These are phyloP conservation scores for Mangifera indica DNA, from an alignment of 345 rosid genomes.

Conservation along the genomic window DNA sequence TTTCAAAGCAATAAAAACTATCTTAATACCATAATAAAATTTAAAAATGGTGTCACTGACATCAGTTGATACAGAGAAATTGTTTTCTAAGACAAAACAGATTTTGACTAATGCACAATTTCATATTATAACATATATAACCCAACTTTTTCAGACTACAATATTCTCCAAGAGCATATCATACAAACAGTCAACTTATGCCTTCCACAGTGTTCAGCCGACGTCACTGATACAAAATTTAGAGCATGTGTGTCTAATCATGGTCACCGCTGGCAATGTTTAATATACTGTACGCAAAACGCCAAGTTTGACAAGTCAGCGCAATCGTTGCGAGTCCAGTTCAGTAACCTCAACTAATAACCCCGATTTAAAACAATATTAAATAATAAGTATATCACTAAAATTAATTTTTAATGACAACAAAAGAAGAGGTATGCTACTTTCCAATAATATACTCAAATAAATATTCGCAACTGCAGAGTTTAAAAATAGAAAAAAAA, in stretches of 20 bases:
- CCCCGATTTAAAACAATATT: not conserved
- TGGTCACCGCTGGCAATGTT: not conserved
- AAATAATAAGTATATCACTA: not conserved
- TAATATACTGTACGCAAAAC: not conserved
- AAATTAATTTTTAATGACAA: too few relatives aligned
- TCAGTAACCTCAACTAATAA: not conserved
- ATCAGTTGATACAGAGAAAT: not conserved
- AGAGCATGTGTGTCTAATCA: not conserved
- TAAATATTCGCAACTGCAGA: not conserved
- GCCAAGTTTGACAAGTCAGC: constrained; percentile 13
- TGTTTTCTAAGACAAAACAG: not conserved
- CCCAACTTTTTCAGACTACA: not conserved
- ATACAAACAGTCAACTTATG: constrained; percentile 6
- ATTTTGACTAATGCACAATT: not conserved
- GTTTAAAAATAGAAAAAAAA: too few relatives aligned
- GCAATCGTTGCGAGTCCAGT: not conserved
- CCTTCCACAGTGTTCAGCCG: not conserved
- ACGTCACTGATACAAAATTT: not conserved
- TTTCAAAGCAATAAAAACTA: not conserved
- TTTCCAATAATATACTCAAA: not conserved
- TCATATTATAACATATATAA: not conserved
- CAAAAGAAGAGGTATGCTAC: not conserved
- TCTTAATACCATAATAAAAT: not conserved
- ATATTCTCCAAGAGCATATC: not conserved
- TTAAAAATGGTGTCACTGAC: not conserved